These are phyloP conservation scores for Taiozyma sp. DNA, from an alignment of 1,139 yeast species.

Conservation along the genomic window DNA sequence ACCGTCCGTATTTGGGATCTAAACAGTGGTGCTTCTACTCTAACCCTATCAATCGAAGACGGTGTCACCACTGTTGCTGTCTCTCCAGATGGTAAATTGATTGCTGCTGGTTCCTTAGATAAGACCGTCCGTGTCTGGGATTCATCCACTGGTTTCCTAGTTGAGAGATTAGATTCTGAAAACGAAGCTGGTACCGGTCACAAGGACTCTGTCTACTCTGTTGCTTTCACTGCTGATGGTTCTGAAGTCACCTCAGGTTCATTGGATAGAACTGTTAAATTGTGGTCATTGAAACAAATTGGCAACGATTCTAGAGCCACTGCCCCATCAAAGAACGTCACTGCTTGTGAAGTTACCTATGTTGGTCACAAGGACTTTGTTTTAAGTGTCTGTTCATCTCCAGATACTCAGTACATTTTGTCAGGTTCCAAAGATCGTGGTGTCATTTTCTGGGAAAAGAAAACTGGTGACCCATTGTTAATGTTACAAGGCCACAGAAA, in stretches of 20 bases:
- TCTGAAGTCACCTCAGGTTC: slow-evolving; percentile 93
- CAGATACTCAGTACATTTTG: slow-evolving; percentile 85
- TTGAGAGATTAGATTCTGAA: slow-evolving; percentile 90
- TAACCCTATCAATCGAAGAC: slow-evolving; percentile 89
- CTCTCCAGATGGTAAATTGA: slow-evolving; percentile 89
- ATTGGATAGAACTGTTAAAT: slow-evolving; percentile 90
- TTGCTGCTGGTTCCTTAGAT: slow-evolving; percentile 96
- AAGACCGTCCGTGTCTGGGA: slow-evolving; percentile 98
- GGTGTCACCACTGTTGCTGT: slow-evolving; percentile 98
- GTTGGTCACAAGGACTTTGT: slow-evolving; percentile 97
- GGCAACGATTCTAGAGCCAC: slow-evolving; percentile 38
- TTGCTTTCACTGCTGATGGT: slow-evolving; percentile 90
- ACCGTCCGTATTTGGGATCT: slow-evolving; percentile 97
- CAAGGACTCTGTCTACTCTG: slow-evolving; percentile 94
- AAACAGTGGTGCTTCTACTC: slow-evolving; percentile 84
- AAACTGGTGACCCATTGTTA: slow-evolving; percentile 85
- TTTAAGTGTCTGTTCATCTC: slow-evolving; percentile 89
- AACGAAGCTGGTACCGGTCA: slow-evolving; percentile 88
- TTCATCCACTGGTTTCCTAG: slow-evolving; percentile 86
- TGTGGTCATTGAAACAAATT: slow-evolving; percentile 77
- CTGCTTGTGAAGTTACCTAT: slow-evolving; percentile 84
- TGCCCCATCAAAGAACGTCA: slow-evolving; percentile 36
- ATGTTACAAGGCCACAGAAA: slow-evolving; percentile 98
- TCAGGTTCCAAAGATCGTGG: slow-evolving; percentile 98
- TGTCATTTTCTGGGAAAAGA: slow-evolving; percentile 95